Evolutionary conservation across 2,329 filamentous ascomycete species (phyloP).

Genomic region (Biscogniauxia marginata): DNA sequence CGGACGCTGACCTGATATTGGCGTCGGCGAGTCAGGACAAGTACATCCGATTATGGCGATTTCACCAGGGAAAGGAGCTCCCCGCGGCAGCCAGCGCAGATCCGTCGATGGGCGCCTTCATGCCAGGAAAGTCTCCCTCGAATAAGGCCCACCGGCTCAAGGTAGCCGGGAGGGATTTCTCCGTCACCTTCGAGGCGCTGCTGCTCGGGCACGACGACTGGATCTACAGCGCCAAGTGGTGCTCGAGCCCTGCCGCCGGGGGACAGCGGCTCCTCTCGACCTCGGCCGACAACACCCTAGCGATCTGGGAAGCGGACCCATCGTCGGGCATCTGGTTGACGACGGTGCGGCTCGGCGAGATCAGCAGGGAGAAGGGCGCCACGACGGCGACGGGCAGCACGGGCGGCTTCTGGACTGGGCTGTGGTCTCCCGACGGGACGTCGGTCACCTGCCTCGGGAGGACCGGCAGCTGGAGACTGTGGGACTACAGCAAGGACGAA

Average conservation of each 20-base stretch:
- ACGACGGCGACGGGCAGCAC: slow-evolving; percentile 95
- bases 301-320: slow-evolving; percentile 86
- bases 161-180: slow-evolving; percentile 62
- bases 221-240: slow-evolving; percentile 90
- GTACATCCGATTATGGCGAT: slow-evolving; percentile 90
- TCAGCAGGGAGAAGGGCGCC: slow-evolving; percentile 90
- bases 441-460: slow-evolving; percentile 80
- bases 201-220: slow-evolving; percentile 96
- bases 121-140: slow-evolving; percentile 70
- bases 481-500: slow-evolving; percentile 61
- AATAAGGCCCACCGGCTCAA: slow-evolving; percentile 86
- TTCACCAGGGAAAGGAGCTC: slow-evolving; percentile 68
- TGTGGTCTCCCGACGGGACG: slow-evolving; percentile 80
- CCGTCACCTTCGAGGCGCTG: slow-evolving; percentile 88
- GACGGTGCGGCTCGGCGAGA: slow-evolving; percentile 81
- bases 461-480: slow-evolving; percentile 90
- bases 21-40: slow-evolving; percentile 97
- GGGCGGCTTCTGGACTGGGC: slow-evolving; percentile 92
- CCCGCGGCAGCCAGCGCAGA: slow-evolving; percentile 58
- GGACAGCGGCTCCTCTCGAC: slow-evolving; percentile 77
- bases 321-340: slow-evolving; percentile 90
- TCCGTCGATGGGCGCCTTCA: slow-evolving; percentile 55
- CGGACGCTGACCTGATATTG: slow-evolving; percentile 69
- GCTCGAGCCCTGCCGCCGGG: slow-evolving; percentile 44
- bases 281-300: slow-evolving; percentile 91